Conservation (phyloP, 257 asterid genomes). For the Jasminum sambac region DNA sequence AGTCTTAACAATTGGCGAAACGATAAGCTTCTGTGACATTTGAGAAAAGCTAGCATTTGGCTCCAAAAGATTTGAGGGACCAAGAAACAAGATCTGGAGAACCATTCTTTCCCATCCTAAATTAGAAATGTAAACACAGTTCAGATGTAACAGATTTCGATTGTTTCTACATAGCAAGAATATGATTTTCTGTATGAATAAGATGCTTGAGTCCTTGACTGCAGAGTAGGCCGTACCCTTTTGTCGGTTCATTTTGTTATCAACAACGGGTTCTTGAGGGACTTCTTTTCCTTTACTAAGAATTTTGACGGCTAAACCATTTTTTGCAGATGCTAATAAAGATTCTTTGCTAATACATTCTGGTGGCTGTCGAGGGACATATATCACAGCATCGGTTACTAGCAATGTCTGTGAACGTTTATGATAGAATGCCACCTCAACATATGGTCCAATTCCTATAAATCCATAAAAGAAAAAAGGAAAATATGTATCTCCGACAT, state of each 20-base stretch:
- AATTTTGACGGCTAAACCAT: conserved; percentile 90
- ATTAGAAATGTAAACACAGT: conserved; percentile 10
- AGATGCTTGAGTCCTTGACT: conserved; percentile 10
- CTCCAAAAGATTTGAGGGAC: conserved; percentile 94
- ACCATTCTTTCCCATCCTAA: conserved; percentile 99
- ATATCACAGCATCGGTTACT: conserved; percentile 95
- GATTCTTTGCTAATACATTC: conserved; percentile 85
- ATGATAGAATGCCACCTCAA: conserved; percentile 97
- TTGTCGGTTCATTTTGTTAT: conserved; percentile 63
- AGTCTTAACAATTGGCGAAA: conserved; percentile 93
- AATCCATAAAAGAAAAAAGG: conserved; percentile 14
- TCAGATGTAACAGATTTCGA: conserved; percentile 6
- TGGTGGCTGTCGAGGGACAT: conserved; percentile 82
- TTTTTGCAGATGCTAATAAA: conserved; percentile 73
- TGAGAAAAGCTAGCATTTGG: conserved; percentile 91
- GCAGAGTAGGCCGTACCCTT: conserved; percentile 51
- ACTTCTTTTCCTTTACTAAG: conserved; percentile 92
- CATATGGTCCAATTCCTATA: conserved; percentile 93
- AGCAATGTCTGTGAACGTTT: conserved; percentile 72
- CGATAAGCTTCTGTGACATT: conserved; percentile 90
- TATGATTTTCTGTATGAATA: conserved; percentile 7
- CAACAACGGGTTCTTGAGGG: conserved; percentile 75
- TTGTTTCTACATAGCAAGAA: conserved; percentile 6
- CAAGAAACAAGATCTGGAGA: conserved; percentile 93
- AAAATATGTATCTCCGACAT: not conserved